These are phyloP conservation scores for Penicillium oxalicum DNA, from an alignment of 2,329 filamentous ascomycete genomes.

Conservation along the genomic window DNA sequence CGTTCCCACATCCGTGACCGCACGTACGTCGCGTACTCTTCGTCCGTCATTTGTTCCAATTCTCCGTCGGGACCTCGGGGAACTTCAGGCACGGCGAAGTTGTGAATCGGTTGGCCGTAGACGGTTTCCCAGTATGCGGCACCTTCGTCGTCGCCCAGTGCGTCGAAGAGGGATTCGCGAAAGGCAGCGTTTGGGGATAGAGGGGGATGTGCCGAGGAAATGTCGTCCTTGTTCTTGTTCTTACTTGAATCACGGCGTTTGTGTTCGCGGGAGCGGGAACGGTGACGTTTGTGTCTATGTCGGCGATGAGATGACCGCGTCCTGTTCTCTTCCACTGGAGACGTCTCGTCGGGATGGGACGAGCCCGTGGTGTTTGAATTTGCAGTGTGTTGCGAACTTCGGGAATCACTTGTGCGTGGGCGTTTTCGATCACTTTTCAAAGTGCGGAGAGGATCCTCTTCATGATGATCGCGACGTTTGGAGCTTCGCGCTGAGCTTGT, in stretches of 20 bases:
- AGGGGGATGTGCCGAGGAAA: constrained; percentile 2
- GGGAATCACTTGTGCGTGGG: constrained; percentile 12
- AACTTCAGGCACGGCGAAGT: constrained; percentile 55
- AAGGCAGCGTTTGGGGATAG: constrained; percentile 72
- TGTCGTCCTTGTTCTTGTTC: neutral
- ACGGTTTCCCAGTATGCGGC: constrained; percentile 91
- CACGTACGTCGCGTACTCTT: constrained; percentile 84
- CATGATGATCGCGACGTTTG: constrained; percentile 12
- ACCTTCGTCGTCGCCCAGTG: constrained; percentile 93
- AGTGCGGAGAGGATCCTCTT: constrained; percentile 19
- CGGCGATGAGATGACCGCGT: constrained; percentile 15
- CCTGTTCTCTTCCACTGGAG: constrained; percentile 1
- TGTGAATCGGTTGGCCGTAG: constrained; percentile 92
- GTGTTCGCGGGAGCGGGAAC: neutral
- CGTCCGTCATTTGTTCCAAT: constrained; percentile 82
- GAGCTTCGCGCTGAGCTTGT: constrained; percentile 11
- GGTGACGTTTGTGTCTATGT: constrained; percentile 15
- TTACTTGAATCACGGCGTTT: too few species aligned
- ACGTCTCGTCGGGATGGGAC: neutral
- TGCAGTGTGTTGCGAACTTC: too few species aligned
- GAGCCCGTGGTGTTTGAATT: too few species aligned
- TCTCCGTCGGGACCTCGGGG: constrained; percentile 47
- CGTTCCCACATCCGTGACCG: constrained; percentile 92
- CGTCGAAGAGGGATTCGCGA: constrained; percentile 90
- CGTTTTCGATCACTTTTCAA: constrained; percentile 20